Evolutionary conservation across 2,329 filamentous ascomycete species (phyloP).

Genomic region (Didymella keratinophila): DNA sequence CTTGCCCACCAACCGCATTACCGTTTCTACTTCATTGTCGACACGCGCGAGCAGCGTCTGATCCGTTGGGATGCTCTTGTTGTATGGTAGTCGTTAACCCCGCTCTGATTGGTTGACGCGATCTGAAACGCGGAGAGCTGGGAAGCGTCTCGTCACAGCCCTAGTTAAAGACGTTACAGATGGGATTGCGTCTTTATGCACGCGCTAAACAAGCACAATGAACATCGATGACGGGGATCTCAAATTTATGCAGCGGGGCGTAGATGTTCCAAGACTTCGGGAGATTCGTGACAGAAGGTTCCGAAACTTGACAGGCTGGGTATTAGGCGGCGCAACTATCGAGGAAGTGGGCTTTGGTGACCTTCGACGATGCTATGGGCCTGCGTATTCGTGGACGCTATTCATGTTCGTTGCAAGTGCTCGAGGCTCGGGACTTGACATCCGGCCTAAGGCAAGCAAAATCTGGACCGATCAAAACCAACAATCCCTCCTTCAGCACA

Average conservation of each 20-base stretch:
- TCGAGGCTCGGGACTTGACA: not conserved
- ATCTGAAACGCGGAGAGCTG: conserved; percentile 15
- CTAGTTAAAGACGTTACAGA: conserved; percentile 14
- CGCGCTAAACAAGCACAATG: not conserved
- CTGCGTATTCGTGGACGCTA: not conserved
- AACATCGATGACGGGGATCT: conserved; percentile 7
- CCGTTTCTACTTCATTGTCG: conserved; percentile 22
- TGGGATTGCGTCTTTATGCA: conserved; percentile 29
- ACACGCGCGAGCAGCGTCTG: conserved; percentile 1
- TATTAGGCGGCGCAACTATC: not conserved
- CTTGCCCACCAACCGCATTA: conserved; percentile 22
- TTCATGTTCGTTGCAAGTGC: not conserved
- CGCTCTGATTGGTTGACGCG: conserved; percentile 12
- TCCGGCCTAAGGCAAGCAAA: not conserved
- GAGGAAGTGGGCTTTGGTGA: not conserved
- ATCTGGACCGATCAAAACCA: not conserved
- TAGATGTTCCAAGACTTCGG: conserved; percentile 3
- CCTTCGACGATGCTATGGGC: not conserved
- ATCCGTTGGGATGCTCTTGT: conserved; percentile 14
- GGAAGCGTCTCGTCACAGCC: conserved; percentile 5
- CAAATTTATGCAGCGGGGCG: conserved; percentile 11
- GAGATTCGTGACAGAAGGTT: conserved; percentile 11
- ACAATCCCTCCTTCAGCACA: not conserved
- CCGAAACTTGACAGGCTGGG: conserved; percentile 6
- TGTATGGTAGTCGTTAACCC: not conserved